Conservation (phyloP, 2,329 filamentous ascomycete species). For the Dactylellina sp. region DNA sequence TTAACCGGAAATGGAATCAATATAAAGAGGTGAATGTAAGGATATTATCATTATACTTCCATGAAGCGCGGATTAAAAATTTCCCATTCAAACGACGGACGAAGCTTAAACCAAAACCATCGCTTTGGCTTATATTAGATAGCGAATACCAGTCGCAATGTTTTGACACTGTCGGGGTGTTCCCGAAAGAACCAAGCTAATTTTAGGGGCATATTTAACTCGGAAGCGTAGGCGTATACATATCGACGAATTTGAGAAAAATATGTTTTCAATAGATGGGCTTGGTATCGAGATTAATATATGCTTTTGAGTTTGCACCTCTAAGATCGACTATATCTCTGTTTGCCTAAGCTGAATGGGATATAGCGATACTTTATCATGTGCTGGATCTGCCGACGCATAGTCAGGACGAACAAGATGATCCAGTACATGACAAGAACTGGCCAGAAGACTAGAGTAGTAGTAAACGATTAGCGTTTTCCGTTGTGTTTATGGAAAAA, state of each 20-base stretch:
- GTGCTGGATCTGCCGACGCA: constrained; percentile 99
- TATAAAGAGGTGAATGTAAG: constrained; percentile 4
- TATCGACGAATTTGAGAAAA: too few relatives aligned
- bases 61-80: constrained; percentile 30
- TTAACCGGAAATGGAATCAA: constrained; percentile 24
- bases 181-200: too few relatives aligned
- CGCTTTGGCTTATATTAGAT: not conserved
- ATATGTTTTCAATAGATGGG: too few relatives aligned
- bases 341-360: constrained; percentile 91
- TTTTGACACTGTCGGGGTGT: too few relatives aligned
- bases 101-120: not conserved
- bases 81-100: not conserved
- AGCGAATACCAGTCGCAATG: too few relatives aligned
- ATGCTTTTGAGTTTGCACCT: not conserved
- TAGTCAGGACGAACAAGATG: constrained; percentile 94
- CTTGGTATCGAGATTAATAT: too few relatives aligned
- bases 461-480: not conserved
- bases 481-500: not conserved
- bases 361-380: constrained; percentile 99
- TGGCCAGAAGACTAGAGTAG: constrained; percentile 85
- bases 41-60: constrained; percentile 12
- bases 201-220: too few relatives aligned
- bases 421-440: constrained; percentile 99
- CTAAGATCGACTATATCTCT: constrained; percentile 71
- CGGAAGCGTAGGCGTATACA: too few relatives aligned